These are phyloP conservation scores for Sabuloglossum arenarium DNA, from an alignment of 495 filamentous ascomycete species.

Conservation along the genomic window DNA sequence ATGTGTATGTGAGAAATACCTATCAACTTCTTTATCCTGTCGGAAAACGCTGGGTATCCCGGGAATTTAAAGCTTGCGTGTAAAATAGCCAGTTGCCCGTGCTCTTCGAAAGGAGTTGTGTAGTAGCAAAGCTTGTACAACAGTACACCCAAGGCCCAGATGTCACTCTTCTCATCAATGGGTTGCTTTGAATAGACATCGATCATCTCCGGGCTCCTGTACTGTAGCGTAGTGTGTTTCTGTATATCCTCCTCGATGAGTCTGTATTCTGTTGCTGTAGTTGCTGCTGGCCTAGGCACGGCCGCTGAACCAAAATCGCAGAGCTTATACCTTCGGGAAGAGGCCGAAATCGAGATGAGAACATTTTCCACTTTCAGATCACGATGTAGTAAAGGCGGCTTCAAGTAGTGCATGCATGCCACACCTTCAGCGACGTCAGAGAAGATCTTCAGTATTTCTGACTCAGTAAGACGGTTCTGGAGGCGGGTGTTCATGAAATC, in stretches of 20 bases:
- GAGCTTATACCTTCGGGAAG: constrained; percentile 58
- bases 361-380: constrained; percentile 98
- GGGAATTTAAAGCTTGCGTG: constrained; percentile 94
- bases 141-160: constrained; percentile 90
- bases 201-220: constrained; percentile 95
- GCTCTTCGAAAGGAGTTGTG: constrained; percentile 95
- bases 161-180: constrained; percentile 97
- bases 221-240: constrained; percentile 90
- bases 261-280: constrained; percentile 64
- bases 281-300: constrained; percentile 62
- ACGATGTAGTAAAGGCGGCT: constrained; percentile 77
- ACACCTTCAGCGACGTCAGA: constrained; percentile 88
- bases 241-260: constrained; percentile 94
- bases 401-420: constrained; percentile 97
- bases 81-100: constrained; percentile 92
- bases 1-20: constrained; percentile 27
- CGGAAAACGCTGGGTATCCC: constrained; percentile 68
- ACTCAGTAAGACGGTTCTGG: constrained; percentile 90
- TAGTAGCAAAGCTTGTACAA: constrained; percentile 99
- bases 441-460: constrained; percentile 93
- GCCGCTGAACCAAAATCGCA: constrained; percentile 96
- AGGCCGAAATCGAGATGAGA: constrained; percentile 50
- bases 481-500: constrained; percentile 99
- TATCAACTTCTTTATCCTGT: constrained; percentile 76
- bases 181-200: constrained; percentile 92